phyloP scores from a whole-genome alignment of 495 filamentous ascomycete genomes.

The Neurospora sublineolata region DNA sequence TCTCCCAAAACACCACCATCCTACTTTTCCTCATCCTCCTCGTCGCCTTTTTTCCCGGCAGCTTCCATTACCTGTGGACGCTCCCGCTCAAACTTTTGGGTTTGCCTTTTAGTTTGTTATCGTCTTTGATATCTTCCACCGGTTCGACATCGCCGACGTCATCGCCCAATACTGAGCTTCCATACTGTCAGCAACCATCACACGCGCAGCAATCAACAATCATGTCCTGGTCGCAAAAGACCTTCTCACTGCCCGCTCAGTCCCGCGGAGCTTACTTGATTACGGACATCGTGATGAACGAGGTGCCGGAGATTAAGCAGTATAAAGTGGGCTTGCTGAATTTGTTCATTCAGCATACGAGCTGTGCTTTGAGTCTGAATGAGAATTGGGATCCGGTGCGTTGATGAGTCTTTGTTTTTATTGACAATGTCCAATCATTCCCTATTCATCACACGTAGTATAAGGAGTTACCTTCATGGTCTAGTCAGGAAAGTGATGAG shows the following conservation, averaged over 20 bases:
- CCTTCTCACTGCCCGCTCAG: conserved; percentile 59
- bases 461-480: too few relatives aligned
- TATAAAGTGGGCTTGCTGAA: conserved; percentile 84
- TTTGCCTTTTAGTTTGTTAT: conserved; percentile 11
- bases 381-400: conserved; percentile 77
- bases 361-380: conserved; percentile 74
- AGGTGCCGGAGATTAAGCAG: conserved; percentile 60
- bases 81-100: conserved; percentile 25
- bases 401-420: conserved; percentile 31
- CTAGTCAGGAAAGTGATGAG: too few relatives aligned
- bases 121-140: conserved; percentile 1
- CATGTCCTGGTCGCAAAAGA: conserved; percentile 74
- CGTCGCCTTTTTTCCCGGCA: conserved; percentile 42
- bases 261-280: conserved; percentile 83
- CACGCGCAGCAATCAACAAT: conserved; percentile 6
- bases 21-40: conserved; percentile 38
- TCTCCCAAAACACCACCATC: conserved; percentile 24
- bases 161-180: background rate
- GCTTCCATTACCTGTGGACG: conserved; percentile 39
- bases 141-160: background rate
- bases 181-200: conserved; percentile 5
- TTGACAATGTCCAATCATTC: too few relatives aligned
- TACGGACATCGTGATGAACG: conserved; percentile 55
- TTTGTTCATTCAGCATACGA: conserved; percentile 85
- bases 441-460: too few relatives aligned